Conservation (phyloP, 1,284 basidiomycete species). For the Trichosporon sp. region DNA sequence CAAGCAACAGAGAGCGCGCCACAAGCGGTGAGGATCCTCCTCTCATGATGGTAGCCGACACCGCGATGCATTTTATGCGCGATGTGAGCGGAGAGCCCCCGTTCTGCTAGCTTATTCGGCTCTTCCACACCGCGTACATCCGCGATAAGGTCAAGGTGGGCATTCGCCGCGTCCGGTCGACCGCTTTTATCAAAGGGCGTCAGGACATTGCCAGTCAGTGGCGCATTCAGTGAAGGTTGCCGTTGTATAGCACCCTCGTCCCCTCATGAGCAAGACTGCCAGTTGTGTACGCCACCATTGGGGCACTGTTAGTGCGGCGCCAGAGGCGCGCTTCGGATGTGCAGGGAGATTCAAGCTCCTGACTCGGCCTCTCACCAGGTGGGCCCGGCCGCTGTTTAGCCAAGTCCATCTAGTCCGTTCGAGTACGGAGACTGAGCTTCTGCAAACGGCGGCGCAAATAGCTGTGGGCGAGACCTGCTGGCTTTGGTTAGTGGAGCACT, state of each 20-base stretch:
- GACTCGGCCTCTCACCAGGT: too few species aligned
- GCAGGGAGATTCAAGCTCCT: too few species aligned
- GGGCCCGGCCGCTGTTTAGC: too few species aligned
- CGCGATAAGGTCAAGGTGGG: background rate
- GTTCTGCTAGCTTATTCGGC: background rate
- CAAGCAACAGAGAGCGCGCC: background rate
- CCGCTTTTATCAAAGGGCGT: too few species aligned
- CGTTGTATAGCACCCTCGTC: background rate
- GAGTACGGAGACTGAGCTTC: too few species aligned
- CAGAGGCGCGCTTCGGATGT: too few species aligned
- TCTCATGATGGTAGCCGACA: background rate
- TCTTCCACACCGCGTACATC: background rate
- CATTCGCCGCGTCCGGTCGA: background rate
- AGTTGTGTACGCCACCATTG: too few species aligned
- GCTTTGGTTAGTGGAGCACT: background rate
- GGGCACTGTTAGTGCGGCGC: too few species aligned
- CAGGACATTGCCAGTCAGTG: background rate
- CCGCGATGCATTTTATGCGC: background rate
- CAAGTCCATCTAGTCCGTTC: too few species aligned
- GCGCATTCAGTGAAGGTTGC: background rate
- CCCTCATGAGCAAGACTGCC: background rate
- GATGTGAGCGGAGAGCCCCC: background rate
- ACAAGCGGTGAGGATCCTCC: background rate
- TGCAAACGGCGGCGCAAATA: too few species aligned
- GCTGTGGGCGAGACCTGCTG: background rate